Percentiles rank a stretch among this genome's conserved stretches.
These are phyloP conservation scores for Calcarisporium arbuscula DNA, from an alignment of 2,329 filamentous ascomycete species.

Conservation along the genomic window DNA sequence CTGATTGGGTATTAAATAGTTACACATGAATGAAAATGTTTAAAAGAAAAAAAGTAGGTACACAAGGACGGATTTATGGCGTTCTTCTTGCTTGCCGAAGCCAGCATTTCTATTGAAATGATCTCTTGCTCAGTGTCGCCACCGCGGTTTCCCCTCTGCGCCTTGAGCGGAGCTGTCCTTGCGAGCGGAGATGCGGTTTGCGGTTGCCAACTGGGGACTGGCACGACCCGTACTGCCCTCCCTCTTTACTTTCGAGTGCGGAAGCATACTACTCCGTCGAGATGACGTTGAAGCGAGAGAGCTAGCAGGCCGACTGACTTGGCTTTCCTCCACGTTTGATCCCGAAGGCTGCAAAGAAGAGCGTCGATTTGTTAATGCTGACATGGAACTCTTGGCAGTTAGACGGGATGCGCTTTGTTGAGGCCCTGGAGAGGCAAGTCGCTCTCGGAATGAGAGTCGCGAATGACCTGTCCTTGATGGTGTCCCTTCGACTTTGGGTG, in stretches of 20 bases:
- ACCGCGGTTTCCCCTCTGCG: conserved; percentile 42
- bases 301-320: conserved; percentile 44
- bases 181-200: conserved; percentile 38
- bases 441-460: conserved; percentile 49
- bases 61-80: no score
- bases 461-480: conserved; percentile 35
- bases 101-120: no score
- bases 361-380: conserved; percentile 38
- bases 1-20: no score
- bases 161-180: conserved; percentile 28
- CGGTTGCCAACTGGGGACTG: conserved; percentile 41
- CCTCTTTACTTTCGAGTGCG: conserved; percentile 30
- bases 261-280: conserved; percentile 49
- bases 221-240: conserved; percentile 36
- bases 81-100: no score
- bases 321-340: conserved; percentile 21
- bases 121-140: no score
- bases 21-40: no score
- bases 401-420: conserved; percentile 43
- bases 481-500: conserved; percentile 39
- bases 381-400: conserved; percentile 36
- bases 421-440: conserved; percentile 42
- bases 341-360: conserved; percentile 46
- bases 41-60: no score
- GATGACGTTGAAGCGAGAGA: conserved; percentile 43